phyloP scores from a whole-genome alignment of 257 asterid genomes.

The Coffea canephora region DNA sequence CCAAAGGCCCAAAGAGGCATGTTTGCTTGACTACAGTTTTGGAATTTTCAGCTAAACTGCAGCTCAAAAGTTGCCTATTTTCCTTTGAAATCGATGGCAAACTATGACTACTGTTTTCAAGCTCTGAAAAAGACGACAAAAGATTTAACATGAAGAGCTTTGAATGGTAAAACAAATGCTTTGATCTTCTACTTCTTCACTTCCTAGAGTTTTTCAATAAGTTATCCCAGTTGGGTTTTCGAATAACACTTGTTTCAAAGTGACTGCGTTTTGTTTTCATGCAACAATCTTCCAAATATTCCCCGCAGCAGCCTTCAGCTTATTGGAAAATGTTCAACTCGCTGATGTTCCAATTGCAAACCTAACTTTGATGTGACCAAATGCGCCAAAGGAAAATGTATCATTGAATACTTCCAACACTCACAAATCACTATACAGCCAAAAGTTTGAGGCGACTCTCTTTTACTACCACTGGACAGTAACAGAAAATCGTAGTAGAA shows the following conservation, averaged over 20 bases:
- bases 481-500: background rate
- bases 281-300: background rate
- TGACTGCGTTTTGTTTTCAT: background rate
- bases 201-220: too few species aligned
- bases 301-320: background rate
- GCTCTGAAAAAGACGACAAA: background rate
- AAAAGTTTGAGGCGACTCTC: background rate
- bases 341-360: background rate
- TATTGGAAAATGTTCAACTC: background rate
- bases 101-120: background rate
- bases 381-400: background rate
- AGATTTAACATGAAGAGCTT: too few species aligned
- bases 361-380: background rate
- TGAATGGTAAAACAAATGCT: too few species aligned
- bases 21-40: background rate
- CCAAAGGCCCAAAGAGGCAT: background rate
- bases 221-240: background rate
- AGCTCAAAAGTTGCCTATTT: background rate
- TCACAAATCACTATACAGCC: background rate
- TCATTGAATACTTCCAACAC: background rate
- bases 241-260: background rate
- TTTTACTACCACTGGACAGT: too few species aligned
- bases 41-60: constrained; percentile 3
- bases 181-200: too few species aligned
- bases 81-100: background rate